phyloP scores from a whole-genome alignment of 2,329 filamentous ascomycete genomes.

The Colletotrichum gigasporum region DNA sequence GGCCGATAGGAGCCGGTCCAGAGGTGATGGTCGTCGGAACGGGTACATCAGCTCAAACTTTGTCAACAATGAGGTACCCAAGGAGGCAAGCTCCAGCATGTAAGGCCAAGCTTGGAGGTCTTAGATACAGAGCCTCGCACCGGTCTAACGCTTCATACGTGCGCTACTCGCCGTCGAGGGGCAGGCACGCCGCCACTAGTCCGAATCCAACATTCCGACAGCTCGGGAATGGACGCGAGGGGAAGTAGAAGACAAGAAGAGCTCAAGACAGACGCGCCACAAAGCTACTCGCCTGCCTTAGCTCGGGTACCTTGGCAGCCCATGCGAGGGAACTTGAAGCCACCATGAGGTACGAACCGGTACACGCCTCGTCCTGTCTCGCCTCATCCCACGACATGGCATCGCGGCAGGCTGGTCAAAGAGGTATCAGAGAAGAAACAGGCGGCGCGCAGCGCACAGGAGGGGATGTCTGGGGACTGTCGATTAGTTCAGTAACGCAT shows the following conservation, averaged over 20 bases:
- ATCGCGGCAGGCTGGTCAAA: not conserved
- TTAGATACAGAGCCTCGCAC: conserved; percentile 24
- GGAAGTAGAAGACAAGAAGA: conserved; percentile 3
- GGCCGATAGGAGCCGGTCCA: conserved; percentile 5
- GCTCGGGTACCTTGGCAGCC: not conserved
- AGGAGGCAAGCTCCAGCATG: not conserved
- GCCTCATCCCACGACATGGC: conserved; percentile 3
- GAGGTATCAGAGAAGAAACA: not conserved
- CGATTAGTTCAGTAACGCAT: not conserved
- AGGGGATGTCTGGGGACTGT: not conserved
- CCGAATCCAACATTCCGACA: conserved; percentile 28
- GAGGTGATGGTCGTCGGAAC: conserved; percentile 16
- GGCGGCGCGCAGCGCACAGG: not conserved
- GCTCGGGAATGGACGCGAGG: conserved; percentile 19
- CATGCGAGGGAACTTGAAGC: not conserved
- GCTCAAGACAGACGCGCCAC: conserved; percentile 18
- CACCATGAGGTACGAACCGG: too few species aligned
- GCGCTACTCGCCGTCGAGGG: conserved; percentile 13
- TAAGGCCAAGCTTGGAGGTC: conserved; percentile 17
- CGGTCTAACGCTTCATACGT: conserved; percentile 16
- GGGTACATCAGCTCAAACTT: conserved; percentile 20
- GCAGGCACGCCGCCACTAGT: conserved; percentile 22
- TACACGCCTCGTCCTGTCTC: conserved; percentile 9
- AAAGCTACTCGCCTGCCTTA: not conserved
- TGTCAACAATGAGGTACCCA: not conserved